Evolutionary conservation across 768 basidiomycete genomes (phyloP).

Genomic region (Boletus reticuloceps): DNA sequence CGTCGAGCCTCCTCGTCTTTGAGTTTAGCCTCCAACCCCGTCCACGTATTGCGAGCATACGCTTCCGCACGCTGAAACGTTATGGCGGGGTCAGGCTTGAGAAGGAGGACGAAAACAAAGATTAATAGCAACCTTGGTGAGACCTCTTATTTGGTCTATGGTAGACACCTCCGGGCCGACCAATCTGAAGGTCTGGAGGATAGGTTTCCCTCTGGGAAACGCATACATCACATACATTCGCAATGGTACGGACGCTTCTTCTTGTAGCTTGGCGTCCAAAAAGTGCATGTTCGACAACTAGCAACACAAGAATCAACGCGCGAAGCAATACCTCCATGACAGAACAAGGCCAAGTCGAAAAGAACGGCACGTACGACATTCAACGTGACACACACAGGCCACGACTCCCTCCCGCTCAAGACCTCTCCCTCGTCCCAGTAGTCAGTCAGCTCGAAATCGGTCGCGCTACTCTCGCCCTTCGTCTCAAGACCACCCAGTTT

Average conservation of each 20-base stretch:
- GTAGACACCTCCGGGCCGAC: constrained; percentile 62
- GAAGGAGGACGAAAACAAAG: background rate
- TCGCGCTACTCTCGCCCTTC: constrained; percentile 44
- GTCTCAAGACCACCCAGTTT: constrained; percentile 69
- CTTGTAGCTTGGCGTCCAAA: constrained; percentile 69
- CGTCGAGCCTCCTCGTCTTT: constrained; percentile 61
- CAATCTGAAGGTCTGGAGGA: constrained; percentile 61
- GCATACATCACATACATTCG: constrained; percentile 65
- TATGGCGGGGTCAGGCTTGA: constrained; percentile 43
- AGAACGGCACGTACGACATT: constrained; percentile 57
- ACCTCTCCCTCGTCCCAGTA: constrained; percentile 84
- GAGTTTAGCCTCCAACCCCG: constrained; percentile 59
- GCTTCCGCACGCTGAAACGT: constrained; percentile 60
- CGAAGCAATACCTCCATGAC: background rate
- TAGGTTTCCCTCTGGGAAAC: constrained; percentile 42
- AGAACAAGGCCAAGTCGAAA: background rate
- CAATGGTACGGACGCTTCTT: constrained; percentile 66
- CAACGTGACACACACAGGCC: constrained; percentile 78
- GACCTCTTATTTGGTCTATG: constrained; percentile 42
- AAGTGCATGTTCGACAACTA: constrained; percentile 62
- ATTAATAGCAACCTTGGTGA: constrained; percentile 49
- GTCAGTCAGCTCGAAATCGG: constrained; percentile 85
- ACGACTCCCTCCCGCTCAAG: constrained; percentile 56
- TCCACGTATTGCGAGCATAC: constrained; percentile 56
- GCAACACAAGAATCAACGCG: background rate